Conservation (phyloP, 257 asterid genomes). For the Cynanchum wilfordii region DNA sequence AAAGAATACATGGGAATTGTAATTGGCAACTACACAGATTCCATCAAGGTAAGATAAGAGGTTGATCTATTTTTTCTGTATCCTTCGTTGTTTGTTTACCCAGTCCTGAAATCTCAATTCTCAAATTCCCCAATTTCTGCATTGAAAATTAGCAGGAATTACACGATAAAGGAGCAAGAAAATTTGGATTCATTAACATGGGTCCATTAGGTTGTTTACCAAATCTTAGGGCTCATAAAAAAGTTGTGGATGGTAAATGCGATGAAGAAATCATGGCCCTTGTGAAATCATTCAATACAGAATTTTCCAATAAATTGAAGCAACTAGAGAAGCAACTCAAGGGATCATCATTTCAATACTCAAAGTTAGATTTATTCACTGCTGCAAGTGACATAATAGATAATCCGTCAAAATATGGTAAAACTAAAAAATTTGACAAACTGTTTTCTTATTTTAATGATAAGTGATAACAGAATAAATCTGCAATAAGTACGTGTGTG, state of each 20-base stretch:
- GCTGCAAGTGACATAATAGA: conserved; percentile 15
- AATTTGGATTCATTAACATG: conserved; percentile 24
- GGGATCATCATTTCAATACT: conserved; percentile 20
- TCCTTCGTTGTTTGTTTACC: too few species aligned
- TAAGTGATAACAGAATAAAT: too few species aligned
- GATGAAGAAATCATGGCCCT: neutral
- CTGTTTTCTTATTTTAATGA: neutral
- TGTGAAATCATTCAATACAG: conserved; percentile 10
- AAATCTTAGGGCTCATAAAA: conserved; percentile 5
- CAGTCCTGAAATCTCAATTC: too few species aligned
- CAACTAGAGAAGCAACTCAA: too few species aligned
- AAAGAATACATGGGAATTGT: conserved; percentile 18
- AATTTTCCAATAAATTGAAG: conserved; percentile 15
- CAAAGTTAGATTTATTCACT: conserved; percentile 17
- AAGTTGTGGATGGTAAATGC: conserved; percentile 5
- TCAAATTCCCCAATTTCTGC: too few species aligned
- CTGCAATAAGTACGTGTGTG: too few species aligned
- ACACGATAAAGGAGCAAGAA: conserved; percentile 25
- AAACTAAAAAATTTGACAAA: too few species aligned
- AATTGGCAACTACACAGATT: conserved; percentile 22
- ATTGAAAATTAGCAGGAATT: conserved; percentile 11
- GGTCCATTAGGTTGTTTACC: conserved; percentile 21
- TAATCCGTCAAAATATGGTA: conserved; percentile 26
- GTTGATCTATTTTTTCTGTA: neutral
- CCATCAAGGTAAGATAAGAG: conserved; percentile 22